Evolutionary conservation across 495 filamentous ascomycete genomes (phyloP).

Genomic region (Neurospora sp.): DNA sequence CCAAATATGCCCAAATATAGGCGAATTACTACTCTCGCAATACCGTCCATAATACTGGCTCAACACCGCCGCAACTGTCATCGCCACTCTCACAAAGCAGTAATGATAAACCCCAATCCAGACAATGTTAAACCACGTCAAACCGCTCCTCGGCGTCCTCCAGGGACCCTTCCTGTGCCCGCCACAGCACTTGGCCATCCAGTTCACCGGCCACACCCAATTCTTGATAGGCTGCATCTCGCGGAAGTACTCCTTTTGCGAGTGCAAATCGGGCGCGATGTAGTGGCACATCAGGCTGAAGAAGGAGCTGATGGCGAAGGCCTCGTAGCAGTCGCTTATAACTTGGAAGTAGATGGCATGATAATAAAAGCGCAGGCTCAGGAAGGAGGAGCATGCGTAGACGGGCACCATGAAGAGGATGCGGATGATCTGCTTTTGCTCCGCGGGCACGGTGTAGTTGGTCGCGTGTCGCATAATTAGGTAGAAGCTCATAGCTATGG

Average conservation of each 20-base stretch:
- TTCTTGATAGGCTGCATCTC: constrained; percentile 47
- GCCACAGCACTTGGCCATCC: constrained; percentile 59
- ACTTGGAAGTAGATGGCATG: constrained; percentile 78
- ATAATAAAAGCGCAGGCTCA: constrained; percentile 67
- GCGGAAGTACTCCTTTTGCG: constrained; percentile 84
- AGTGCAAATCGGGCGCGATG: constrained; percentile 66
- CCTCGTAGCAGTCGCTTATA: constrained; percentile 80
- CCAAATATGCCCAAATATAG: constrained; percentile 78
- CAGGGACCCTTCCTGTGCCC: constrained; percentile 51
- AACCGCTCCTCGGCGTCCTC: constrained; percentile 66
- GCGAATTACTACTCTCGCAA: constrained; percentile 68
- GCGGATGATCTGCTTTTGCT: constrained; percentile 88
- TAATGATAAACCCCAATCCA: constrained; percentile 87
- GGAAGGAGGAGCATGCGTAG: constrained; percentile 69
- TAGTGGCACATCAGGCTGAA: constrained; percentile 85
- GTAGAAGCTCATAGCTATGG: constrained; percentile 45
- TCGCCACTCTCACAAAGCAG: constrained; percentile 75
- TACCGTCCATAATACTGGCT: constrained; percentile 61
- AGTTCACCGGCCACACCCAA: constrained; percentile 69
- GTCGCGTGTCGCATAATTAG: constrained; percentile 69
- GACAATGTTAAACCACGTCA: constrained; percentile 93
- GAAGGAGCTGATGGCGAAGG: constrained; percentile 84
- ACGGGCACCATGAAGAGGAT: constrained; percentile 88
- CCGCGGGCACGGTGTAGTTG: constrained; percentile 72
- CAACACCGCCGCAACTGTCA: constrained; percentile 70